A percentile compares a stretch with the other conserved stretches of the same genome.
Conservation (phyloP, 2,329 filamentous ascomycete species). For the Nemania sp. region DNA sequence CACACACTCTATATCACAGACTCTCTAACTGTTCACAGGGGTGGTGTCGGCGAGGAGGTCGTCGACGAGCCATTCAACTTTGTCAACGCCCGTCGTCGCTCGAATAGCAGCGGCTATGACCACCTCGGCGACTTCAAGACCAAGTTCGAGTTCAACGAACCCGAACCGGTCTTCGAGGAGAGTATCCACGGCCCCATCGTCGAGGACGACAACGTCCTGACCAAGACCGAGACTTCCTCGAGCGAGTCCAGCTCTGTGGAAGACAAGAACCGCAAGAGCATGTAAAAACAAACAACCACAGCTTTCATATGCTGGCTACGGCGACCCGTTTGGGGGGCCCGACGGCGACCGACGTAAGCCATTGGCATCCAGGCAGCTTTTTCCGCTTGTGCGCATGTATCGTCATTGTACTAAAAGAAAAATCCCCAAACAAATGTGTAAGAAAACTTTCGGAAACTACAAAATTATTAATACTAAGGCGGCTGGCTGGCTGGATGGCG, state of each 20-base stretch:
- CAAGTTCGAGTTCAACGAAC: constrained; percentile 91
- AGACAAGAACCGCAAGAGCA: constrained; percentile 45
- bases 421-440: constrained; percentile 22
- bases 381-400: constrained; percentile 27
- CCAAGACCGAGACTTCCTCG: constrained; percentile 63
- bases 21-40: constrained; percentile 59
- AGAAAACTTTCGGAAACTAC: constrained; percentile 23
- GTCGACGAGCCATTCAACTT: constrained; percentile 84
- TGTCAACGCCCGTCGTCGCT: constrained; percentile 84
- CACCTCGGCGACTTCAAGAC: constrained; percentile 83
- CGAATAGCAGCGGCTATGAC: constrained; percentile 81
- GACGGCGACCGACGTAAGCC: neutral
- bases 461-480: constrained; percentile 21
- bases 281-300: constrained; percentile 21
- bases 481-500: constrained; percentile 1
- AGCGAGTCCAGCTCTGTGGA: constrained; percentile 63
- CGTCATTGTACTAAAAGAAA: constrained; percentile 23
- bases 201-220: constrained; percentile 62
- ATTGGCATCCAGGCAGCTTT: constrained; percentile 19
- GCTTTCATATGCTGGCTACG: neutral
- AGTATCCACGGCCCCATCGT: constrained; percentile 70
- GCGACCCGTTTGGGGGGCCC: neutral
- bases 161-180: constrained; percentile 92
- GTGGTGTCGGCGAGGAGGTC: constrained; percentile 79
- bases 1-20: neutral